Conservation (phyloP, 768 basidiomycete species). For the Holtermannia corniformis region DNA sequence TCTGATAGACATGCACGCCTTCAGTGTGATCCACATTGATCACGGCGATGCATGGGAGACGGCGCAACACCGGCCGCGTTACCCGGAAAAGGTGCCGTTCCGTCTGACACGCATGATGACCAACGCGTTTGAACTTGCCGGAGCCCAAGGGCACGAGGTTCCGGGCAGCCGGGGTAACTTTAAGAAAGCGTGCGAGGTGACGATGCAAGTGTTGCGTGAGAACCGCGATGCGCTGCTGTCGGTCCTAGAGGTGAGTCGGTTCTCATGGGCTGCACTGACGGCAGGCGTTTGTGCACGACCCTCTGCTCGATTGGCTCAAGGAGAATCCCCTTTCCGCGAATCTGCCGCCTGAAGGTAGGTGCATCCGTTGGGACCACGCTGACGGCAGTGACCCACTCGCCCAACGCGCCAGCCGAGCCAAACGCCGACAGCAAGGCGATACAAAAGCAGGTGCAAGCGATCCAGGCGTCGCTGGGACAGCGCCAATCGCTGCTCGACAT, state of each 20-base stretch:
- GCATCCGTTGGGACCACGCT: not conserved
- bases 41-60: constrained; percentile 40
- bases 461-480: not conserved
- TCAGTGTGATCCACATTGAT: constrained; percentile 39
- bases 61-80: constrained; percentile 36
- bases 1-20: constrained; percentile 31
- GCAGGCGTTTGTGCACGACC: constrained; percentile 43
- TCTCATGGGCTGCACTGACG: not conserved
- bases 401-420: not conserved
- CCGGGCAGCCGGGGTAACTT: constrained; percentile 40
- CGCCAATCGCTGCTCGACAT: not conserved
- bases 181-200: constrained; percentile 37
- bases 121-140: constrained; percentile 40
- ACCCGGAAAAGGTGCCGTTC: constrained; percentile 44
- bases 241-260: constrained; percentile 29
- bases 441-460: not conserved
- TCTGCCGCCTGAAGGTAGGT: not conserved
- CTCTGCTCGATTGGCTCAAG: constrained; percentile 38
- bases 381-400: not conserved
- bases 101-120: constrained; percentile 43
- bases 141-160: constrained; percentile 15
- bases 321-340: not conserved
- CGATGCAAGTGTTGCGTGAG: constrained; percentile 39
- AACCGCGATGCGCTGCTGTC: constrained; percentile 41
- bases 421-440: not conserved